These are phyloP conservation scores for Penicillium sp. DNA, from an alignment of 2,329 filamentous ascomycete genomes.

Conservation along the genomic window DNA sequence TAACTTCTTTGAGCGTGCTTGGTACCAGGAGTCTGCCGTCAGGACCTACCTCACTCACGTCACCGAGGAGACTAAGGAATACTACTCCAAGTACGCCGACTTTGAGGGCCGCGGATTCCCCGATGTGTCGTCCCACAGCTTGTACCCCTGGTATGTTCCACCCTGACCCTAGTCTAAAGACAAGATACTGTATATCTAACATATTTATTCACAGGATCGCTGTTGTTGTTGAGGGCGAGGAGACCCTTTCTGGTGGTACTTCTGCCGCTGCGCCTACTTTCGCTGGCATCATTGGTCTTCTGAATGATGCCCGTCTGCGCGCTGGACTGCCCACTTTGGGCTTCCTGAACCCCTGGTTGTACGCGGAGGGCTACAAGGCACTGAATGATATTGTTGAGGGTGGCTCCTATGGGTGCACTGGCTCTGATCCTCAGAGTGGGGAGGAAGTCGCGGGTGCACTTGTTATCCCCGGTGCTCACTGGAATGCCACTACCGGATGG, in stretches of 20 bases:
- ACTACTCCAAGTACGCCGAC: constrained; percentile 49
- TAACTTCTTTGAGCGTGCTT: constrained; percentile 51
- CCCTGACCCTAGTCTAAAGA: background rate
- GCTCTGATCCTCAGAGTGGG: constrained; percentile 31
- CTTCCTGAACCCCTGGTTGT: constrained; percentile 60
- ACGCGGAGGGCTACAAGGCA: constrained; percentile 48
- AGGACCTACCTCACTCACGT: constrained; percentile 47
- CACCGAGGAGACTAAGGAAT: constrained; percentile 36
- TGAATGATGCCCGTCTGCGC: constrained; percentile 60
- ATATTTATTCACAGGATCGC: constrained; percentile 9
- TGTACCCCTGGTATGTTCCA: constrained; percentile 39
- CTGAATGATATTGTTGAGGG: constrained; percentile 50
- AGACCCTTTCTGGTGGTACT: constrained; percentile 21
- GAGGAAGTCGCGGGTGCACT: constrained; percentile 19
- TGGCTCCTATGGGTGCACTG: constrained; percentile 35
- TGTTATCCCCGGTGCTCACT: constrained; percentile 26
- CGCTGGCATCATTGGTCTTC: constrained; percentile 57
- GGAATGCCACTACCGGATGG: constrained; percentile 40
- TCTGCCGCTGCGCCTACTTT: constrained; percentile 56
- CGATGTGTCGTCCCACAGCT: constrained; percentile 62
- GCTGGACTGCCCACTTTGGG: constrained; percentile 53
- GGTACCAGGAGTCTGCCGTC: constrained; percentile 50
- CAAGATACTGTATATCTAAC: background rate
- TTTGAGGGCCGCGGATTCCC: constrained; percentile 55
- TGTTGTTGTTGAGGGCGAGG: constrained; percentile 14